These are phyloP conservation scores for Trichoderma aggressivum DNA, from an alignment of 2,329 filamentous ascomycete species.

Conservation along the genomic window DNA sequence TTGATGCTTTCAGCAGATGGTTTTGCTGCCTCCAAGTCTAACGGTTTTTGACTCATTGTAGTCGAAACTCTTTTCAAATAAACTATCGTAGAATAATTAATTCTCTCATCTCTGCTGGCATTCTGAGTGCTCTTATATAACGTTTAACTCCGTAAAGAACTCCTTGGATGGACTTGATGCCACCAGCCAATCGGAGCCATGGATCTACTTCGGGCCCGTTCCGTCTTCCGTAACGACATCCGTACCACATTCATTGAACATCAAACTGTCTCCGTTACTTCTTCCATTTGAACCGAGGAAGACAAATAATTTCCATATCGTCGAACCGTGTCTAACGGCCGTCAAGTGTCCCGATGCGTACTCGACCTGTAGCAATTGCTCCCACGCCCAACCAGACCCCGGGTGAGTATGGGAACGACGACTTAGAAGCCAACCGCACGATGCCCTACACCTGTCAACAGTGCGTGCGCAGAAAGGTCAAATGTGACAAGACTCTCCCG, in stretches of 20 bases:
- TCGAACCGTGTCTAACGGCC: background rate
- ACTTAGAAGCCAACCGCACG: background rate
- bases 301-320: background rate
- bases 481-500: background rate
- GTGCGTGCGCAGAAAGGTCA: background rate
- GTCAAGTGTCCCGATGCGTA: background rate
- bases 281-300: background rate
- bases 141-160: background rate
- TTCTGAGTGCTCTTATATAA: background rate
- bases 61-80: no score
- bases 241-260: background rate
- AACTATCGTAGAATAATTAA: background rate
- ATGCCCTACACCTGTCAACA: background rate
- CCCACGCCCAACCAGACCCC: background rate
- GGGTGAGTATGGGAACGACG: background rate
- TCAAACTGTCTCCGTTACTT: background rate
- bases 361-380: background rate
- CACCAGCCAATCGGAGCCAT: background rate
- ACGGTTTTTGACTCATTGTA: no score
- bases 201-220: background rate
- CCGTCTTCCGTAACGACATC: background rate
- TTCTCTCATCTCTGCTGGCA: background rate
- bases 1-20: no score
- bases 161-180: background rate
- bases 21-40: no score